Evolutionary conservation across 2,329 filamentous ascomycete species (phyloP), one percentile per base, ranked within the genome.

Genomic region (Ophiocordyceps camponoti-rufipedis): DNA sequence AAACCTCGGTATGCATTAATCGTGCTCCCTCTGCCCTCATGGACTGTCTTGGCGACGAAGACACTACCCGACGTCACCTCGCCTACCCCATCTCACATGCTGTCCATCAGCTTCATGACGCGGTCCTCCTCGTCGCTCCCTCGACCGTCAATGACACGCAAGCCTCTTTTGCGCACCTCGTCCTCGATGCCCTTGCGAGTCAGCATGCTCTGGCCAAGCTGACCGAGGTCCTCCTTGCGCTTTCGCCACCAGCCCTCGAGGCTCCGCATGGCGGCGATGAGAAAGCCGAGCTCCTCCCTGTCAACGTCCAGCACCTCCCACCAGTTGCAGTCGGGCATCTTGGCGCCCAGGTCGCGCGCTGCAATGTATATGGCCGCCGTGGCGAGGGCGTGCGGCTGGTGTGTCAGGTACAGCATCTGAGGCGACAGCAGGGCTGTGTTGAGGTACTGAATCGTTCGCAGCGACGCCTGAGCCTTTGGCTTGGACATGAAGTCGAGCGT

Each of bases 231-330:
- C 44, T 70, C 68, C 54, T 62, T 71, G 55, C 84, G 78, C 40
- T 69, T 69, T 48, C 62, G 64, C 45, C 78, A 76, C 63, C 82
- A 86, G 1, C 75, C 78, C 50, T 82, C 79, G 46, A 93, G 66
- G 55, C 88, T 95, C 49, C 78, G 69, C 73, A 95, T 75, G 0
- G 74, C 87, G 11, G 95, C 85, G 4, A 94, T 87, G 47, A 96
- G 63, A 54, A 96, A 96, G 0, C 91, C 91, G 33, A 98, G 69
- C 59, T 94, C 87, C 66, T 98, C 91, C 44, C 91, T 72, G 55
- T 95, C 88, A 8, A 91, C 85, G 61, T 98, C 91, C 60, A 96
- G 96, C 0, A 96, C 85, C 62, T 95, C 88, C 91, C 91, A 98
- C 91, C 91, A 98, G 50, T 85, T 80, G 43, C 75, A 76, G 50